Conservation (phyloP, 257 asterid genomes). For the Datura wrightii region DNA sequence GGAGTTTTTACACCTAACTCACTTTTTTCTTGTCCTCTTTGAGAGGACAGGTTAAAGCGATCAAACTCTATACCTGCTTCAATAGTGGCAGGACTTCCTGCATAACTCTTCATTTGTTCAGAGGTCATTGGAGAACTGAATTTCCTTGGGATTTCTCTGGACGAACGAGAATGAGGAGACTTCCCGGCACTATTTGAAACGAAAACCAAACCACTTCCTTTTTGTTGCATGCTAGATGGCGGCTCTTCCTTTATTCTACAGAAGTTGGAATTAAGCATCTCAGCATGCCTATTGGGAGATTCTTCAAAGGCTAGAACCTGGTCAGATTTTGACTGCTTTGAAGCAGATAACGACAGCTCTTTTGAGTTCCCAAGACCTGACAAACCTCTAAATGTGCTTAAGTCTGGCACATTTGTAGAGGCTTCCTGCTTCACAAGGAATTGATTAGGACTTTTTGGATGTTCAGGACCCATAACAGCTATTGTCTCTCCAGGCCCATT, state of each 20-base stretch:
- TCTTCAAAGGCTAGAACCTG: conserved; percentile 39
- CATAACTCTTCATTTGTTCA: conserved; percentile 40
- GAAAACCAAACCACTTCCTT: conserved; percentile 43
- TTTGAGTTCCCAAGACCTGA: conserved; percentile 39
- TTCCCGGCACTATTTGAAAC: conserved; percentile 51
- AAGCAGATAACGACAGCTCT: conserved; percentile 42
- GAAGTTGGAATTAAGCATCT: conserved; percentile 39
- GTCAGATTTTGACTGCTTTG: conserved; percentile 42
- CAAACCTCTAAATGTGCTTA: conserved; percentile 45
- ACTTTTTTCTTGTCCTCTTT: conserved; percentile 37
- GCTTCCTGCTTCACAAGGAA: conserved; percentile 44
- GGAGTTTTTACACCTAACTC: conserved; percentile 22
- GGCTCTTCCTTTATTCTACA: conserved; percentile 39
- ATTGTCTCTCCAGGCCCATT: conserved; percentile 42
- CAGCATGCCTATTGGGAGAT: conserved; percentile 40
- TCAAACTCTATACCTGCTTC: conserved; percentile 43
- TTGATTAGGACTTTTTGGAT: conserved; percentile 43
- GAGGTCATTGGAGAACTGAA: conserved; percentile 42
- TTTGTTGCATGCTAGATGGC: conserved; percentile 43
- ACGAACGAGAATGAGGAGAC: conserved; percentile 47
- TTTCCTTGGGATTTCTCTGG: conserved; percentile 47
- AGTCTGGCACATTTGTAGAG: conserved; percentile 13
- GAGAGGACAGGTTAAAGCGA: conserved; percentile 37
- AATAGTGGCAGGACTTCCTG: conserved; percentile 41
- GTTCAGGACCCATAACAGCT: conserved; percentile 46